Conservation (phyloP, 208 protist genomes). For the Wallacemonas collosoma region DNA sequence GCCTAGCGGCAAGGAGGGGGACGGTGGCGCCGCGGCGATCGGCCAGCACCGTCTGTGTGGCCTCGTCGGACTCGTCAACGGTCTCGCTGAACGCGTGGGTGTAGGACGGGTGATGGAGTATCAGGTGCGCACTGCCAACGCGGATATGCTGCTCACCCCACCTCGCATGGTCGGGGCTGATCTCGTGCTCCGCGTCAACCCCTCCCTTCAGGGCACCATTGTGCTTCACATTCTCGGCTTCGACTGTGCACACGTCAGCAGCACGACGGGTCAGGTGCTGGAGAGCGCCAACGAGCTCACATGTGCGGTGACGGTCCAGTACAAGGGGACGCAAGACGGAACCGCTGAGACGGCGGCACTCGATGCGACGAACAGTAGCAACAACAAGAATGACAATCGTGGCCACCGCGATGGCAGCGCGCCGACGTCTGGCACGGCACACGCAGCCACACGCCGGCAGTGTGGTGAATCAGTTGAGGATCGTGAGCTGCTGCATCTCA, state of each 20-base stretch:
- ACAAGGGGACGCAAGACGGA: conserved; percentile 16
- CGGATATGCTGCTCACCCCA: conserved; percentile 40
- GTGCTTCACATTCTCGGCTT: conserved; percentile 42
- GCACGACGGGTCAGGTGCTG: conserved; percentile 27
- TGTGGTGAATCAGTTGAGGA: neutral
- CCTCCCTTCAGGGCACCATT: conserved; percentile 46
- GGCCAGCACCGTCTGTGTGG: conserved; percentile 35
- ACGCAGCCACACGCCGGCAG: neutral
- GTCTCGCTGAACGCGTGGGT: conserved; percentile 57
- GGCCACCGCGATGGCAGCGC: too few relatives aligned
- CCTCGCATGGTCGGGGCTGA: conserved; percentile 47
- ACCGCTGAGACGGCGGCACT: conserved; percentile 9
- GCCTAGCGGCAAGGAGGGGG: conserved; percentile 12
- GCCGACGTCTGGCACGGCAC: neutral
- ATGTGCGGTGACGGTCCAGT: conserved; percentile 30
- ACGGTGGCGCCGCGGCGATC: conserved; percentile 4
- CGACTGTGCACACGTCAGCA: conserved; percentile 57
- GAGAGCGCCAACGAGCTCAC: conserved; percentile 48
- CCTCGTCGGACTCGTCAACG: conserved; percentile 53
- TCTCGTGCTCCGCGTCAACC: conserved; percentile 53
- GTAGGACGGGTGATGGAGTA: conserved; percentile 74
- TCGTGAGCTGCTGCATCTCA: conserved; percentile 4
- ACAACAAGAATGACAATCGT: neutral
- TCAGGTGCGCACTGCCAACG: conserved; percentile 34
- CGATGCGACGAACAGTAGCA: neutral